phyloP scores from a whole-genome alignment of 2,329 filamentous ascomycete species.

The Pseudopyrenochaeta lycopersici region DNA sequence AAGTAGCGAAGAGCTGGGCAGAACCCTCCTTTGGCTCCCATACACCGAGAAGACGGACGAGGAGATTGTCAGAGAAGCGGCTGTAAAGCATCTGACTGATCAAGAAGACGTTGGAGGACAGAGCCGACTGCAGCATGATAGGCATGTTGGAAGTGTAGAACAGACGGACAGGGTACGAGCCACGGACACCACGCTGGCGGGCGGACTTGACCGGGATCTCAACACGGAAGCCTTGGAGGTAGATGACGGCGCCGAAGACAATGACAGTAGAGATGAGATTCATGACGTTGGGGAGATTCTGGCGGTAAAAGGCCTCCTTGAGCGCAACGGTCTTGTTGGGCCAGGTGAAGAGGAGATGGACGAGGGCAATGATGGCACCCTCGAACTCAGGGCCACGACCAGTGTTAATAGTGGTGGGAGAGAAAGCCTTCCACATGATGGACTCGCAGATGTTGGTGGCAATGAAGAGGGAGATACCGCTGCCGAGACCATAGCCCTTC shows the following conservation, averaged over 20 bases:
- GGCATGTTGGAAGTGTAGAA: constrained; percentile 99
- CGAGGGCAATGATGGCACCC: constrained; percentile 95
- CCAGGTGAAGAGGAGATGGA: constrained; percentile 98
- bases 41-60: constrained; percentile 95
- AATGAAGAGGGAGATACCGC: constrained; percentile 99
- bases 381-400: constrained; percentile 99
- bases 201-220: constrained; percentile 99
- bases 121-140: constrained; percentile 99
- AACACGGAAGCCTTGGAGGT: constrained; percentile 98
- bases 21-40: constrained; percentile 98
- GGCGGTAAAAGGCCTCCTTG: constrained; percentile 98
- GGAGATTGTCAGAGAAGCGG: constrained; percentile 97
- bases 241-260: constrained; percentile 98
- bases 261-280: constrained; percentile 92
- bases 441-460: constrained; percentile 99
- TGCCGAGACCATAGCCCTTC: constrained; percentile 98
- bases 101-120: constrained; percentile 98
- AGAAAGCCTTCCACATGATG: constrained; percentile 99
- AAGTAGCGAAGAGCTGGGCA: constrained; percentile 91
- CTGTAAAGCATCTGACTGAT: constrained; percentile 99
- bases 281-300: constrained; percentile 99
- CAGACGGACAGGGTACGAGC: constrained; percentile 96
- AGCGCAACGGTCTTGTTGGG: constrained; percentile 99
- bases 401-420: constrained; percentile 98
- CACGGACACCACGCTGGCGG: constrained; percentile 97